Conservation (phyloP, 306 rosid species). For the Lathyrus tuberosus region DNA sequence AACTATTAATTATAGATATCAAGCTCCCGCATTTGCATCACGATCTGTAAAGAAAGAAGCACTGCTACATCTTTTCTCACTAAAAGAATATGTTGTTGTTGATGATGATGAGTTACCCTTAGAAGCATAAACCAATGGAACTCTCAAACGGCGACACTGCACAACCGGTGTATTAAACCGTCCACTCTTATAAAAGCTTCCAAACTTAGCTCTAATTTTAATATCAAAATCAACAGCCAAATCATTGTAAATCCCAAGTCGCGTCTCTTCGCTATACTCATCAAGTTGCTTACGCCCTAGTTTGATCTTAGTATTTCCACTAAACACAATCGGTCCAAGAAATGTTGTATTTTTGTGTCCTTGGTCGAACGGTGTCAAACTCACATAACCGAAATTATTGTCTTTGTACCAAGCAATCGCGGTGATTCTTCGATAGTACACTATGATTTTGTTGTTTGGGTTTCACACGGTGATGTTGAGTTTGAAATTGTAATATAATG, state of each 20-base stretch:
- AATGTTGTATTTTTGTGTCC: conserved; percentile 45
- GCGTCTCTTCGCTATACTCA: conserved; percentile 39
- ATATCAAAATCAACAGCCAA: conserved; percentile 42
- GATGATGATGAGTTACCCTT: neutral
- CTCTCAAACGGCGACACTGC: conserved; percentile 35
- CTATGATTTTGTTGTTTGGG: conserved; percentile 39
- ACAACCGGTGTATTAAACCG: conserved; percentile 31
- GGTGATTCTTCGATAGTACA: conserved; percentile 34
- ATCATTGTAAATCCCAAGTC: conserved; percentile 15
- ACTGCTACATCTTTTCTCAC: conserved; percentile 27
- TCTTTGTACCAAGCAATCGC: conserved; percentile 43
- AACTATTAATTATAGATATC: neutral
- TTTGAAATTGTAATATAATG: no score
- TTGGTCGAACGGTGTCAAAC: conserved; percentile 42
- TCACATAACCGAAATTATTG: neutral
- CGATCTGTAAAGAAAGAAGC: conserved; percentile 35
- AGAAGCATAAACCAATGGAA: conserved; percentile 34
- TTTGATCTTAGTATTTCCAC: conserved; percentile 12
- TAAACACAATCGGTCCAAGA: conserved; percentile 26
- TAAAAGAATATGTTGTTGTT: conserved; percentile 8
- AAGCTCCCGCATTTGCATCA: neutral
- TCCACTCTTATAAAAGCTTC: neutral
- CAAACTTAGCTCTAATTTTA: conserved; percentile 7
- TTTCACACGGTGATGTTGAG: conserved; percentile 36
- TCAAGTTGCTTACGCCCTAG: conserved; percentile 28